These are phyloP conservation scores for Musa acuminata DNA, from an alignment of 176 grass and related monocot genomes.

Conservation along the genomic window DNA sequence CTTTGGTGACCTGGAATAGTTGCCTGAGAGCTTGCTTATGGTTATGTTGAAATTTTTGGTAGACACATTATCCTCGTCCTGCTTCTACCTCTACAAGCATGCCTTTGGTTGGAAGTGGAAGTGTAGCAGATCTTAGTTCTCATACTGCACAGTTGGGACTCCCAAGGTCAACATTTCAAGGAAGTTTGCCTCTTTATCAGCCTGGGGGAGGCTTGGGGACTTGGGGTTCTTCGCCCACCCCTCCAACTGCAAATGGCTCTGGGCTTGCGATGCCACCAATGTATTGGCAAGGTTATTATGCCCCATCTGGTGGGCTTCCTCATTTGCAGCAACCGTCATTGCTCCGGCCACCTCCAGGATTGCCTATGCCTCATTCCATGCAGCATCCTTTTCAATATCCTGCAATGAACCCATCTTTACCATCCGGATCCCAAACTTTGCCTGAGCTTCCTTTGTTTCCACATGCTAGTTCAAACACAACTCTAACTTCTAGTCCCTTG, in stretches of 20 bases:
- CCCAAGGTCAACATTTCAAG: slow-evolving; percentile 59
- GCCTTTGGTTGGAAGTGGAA: slow-evolving; percentile 50
- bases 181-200: slow-evolving; percentile 60
- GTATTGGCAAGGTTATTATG: slow-evolving; percentile 74
- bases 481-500: slow-evolving; percentile 19
- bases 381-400: slow-evolving; percentile 45
- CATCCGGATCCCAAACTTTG: slow-evolving; percentile 57
- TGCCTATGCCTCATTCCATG: slow-evolving; percentile 38
- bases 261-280: slow-evolving; percentile 40
- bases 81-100: slow-evolving; percentile 42
- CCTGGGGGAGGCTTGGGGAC: slow-evolving; percentile 34
- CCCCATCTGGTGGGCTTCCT: slow-evolving; percentile 45
- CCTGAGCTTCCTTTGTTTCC: slow-evolving; percentile 50
- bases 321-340: slow-evolving; percentile 61
- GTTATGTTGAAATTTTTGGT: slow-evolving; percentile 18
- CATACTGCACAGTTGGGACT: slow-evolving; percentile 46
- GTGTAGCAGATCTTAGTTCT: slow-evolving; percentile 32
- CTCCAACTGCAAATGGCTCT: slow-evolving; percentile 40
- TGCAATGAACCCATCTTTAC: slow-evolving; percentile 43
- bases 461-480: slow-evolving; percentile 42
- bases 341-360: slow-evolving; percentile 42
- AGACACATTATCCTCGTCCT: slow-evolving; percentile 66
- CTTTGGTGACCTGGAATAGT: not conserved
- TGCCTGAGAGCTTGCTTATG: not conserved
- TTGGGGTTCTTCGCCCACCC: slow-evolving; percentile 39